These are phyloP conservation scores for Fusarium sp. DNA, from an alignment of 2,329 filamentous ascomycete species.

Conservation along the genomic window DNA sequence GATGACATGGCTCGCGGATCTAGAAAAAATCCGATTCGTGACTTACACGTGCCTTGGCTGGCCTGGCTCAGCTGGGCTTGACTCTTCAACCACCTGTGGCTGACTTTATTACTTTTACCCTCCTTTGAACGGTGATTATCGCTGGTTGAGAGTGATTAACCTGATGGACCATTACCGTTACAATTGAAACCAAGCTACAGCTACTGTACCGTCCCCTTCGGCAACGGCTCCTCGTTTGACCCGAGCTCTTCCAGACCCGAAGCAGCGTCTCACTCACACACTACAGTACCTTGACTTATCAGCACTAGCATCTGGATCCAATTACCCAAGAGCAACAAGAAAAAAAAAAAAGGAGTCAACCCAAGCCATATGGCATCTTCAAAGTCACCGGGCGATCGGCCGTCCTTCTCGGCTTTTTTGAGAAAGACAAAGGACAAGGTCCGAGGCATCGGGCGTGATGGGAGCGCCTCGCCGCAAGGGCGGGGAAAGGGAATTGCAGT, in stretches of 20 bases:
- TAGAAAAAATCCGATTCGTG: not conserved
- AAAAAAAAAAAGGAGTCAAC: not conserved
- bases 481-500: constrained; percentile 13
- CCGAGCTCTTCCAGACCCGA: not conserved
- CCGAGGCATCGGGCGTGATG: constrained; percentile 17
- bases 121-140: not conserved
- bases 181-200: not conserved
- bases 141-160: not conserved
- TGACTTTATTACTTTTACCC: not conserved
- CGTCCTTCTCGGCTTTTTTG: constrained; percentile 63
- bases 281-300: not conserved
- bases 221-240: not conserved
- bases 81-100: not conserved
- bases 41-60: not conserved
- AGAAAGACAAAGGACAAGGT: constrained; percentile 55
- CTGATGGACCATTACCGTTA: not conserved
- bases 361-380: constrained; percentile 22
- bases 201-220: not conserved
- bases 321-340: not conserved
- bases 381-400: constrained; percentile 41
- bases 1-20: constrained; percentile 1
- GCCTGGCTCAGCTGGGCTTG: not conserved
- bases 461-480: constrained; percentile 14
- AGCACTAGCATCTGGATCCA: not conserved
- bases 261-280: not conserved